Evolutionary conservation across 2,329 filamentous ascomycete species (phyloP).

Genomic region (Trichophyton mentagrophytes): DNA sequence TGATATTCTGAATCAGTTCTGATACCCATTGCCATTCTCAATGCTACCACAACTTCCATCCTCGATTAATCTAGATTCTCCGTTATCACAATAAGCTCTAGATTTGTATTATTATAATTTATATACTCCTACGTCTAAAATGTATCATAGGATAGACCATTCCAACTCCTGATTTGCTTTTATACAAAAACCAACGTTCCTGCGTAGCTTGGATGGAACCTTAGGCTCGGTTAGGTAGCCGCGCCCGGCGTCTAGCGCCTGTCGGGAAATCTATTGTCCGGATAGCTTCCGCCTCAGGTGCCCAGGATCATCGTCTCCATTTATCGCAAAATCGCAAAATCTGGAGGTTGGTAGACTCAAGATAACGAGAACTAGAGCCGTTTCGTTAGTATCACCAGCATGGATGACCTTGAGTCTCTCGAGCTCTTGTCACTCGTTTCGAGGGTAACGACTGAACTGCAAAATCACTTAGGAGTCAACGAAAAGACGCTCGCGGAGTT

Average conservation of each 20-base stretch:
- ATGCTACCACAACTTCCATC: background rate
- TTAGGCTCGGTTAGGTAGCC: too few species aligned
- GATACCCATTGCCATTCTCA: background rate
- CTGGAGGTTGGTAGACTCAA: background rate
- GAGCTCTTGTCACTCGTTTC: conserved; percentile 90
- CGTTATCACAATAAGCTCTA: background rate
- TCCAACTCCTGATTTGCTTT: background rate
- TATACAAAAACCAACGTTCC: too few species aligned
- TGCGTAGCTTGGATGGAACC: too few species aligned
- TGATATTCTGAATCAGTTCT: background rate
- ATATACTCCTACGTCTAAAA: background rate
- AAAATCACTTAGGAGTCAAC: conserved; percentile 82
- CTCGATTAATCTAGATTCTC: background rate
- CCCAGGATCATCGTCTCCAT: background rate
- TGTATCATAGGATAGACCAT: background rate
- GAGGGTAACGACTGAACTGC: conserved; percentile 84
- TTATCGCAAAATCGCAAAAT: background rate
- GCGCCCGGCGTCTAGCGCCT: background rate
- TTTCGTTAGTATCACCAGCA: conserved; percentile 27
- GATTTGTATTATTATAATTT: background rate
- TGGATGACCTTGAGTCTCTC: conserved; percentile 85
- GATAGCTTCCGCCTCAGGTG: background rate
- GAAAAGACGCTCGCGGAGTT: conserved; percentile 96
- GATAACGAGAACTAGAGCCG: background rate
- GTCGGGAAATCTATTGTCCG: background rate